Percentiles rank a stretch among this genome's conserved stretches.
Conservation (phyloP, 2,329 filamentous ascomycete genomes). For the Fusarium tjaetaba region DNA sequence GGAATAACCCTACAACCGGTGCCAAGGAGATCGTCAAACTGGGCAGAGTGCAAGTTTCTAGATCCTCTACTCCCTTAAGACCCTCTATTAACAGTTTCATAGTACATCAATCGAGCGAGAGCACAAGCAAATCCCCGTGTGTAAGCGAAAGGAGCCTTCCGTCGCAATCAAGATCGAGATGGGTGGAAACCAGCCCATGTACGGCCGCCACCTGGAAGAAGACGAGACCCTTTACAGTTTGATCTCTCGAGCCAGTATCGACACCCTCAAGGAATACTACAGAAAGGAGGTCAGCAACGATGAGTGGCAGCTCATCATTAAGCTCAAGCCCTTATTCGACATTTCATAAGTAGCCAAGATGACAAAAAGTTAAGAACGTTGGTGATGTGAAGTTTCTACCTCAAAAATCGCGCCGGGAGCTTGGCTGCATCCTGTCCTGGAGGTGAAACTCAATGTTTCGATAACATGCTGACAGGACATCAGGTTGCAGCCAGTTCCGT, state of each 20-base stretch:
- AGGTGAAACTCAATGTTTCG: not conserved
- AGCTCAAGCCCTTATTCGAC: slow-evolving; percentile 94
- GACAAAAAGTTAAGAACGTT: not conserved
- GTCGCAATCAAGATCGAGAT: slow-evolving; percentile 98
- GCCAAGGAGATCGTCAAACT: slow-evolving; percentile 85
- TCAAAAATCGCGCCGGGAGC: slow-evolving; percentile 16
- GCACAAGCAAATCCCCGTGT: slow-evolving; percentile 91
- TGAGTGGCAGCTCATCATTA: slow-evolving; percentile 94
- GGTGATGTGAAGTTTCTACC: not conserved
- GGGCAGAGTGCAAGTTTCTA: slow-evolving; percentile 85
- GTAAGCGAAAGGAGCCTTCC: slow-evolving; percentile 96
- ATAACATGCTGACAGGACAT: not conserved
- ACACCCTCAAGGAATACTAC: slow-evolving; percentile 97
- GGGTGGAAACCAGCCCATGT: slow-evolving; percentile 89
- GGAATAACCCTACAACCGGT: slow-evolving; percentile 80
- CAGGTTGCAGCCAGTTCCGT: slow-evolving; percentile 9
- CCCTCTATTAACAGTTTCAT: slow-evolving; percentile 43
- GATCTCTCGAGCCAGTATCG: slow-evolving; percentile 88
- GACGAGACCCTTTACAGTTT: slow-evolving; percentile 86
- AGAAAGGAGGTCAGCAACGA: slow-evolving; percentile 86
- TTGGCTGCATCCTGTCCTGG: not conserved
- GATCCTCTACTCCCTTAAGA: slow-evolving; percentile 30
- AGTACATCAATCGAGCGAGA: slow-evolving; percentile 98
- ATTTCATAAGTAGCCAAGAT: slow-evolving; percentile 66
- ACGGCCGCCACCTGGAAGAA: slow-evolving; percentile 95